These are phyloP conservation scores for Aspergillus spinulosporus DNA, from an alignment of 2,329 filamentous ascomycete species.

Conservation along the genomic window DNA sequence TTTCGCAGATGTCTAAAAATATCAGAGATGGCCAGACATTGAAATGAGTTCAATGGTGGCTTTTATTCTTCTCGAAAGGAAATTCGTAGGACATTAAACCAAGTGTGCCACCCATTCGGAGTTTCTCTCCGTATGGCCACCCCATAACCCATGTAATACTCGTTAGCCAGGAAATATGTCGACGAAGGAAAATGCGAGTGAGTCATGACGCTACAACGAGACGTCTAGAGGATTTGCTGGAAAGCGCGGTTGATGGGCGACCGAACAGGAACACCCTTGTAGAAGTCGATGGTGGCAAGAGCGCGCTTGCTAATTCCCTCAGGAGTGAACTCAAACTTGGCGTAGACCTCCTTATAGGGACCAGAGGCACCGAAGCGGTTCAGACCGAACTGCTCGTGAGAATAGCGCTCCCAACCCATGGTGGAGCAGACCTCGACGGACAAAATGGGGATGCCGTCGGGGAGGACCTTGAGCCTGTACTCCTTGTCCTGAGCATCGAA, in stretches of 20 bases:
- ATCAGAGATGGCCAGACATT: constrained; percentile 16
- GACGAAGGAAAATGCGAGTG: constrained; percentile 14
- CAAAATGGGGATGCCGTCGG: constrained; percentile 88
- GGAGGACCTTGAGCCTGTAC: constrained; percentile 88
- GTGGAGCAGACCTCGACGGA: constrained; percentile 97
- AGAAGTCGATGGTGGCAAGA: constrained; percentile 89
- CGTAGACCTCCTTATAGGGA: constrained; percentile 97
- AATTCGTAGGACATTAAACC: constrained; percentile 25
- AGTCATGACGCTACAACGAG: constrained; percentile 21
- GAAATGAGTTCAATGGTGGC: constrained; percentile 4
- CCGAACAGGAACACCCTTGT: constrained; percentile 91
- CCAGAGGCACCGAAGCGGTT: constrained; percentile 98
- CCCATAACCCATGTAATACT: constrained; percentile 29
- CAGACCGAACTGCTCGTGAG: constrained; percentile 98
- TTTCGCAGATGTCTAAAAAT: constrained; percentile 23
- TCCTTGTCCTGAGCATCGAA: constrained; percentile 94
- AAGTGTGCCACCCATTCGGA: constrained; percentile 18
- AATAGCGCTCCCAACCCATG: constrained; percentile 98
- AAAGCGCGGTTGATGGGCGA: constrained; percentile 97
- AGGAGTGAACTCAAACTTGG: constrained; percentile 99
- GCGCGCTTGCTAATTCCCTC: constrained; percentile 97
- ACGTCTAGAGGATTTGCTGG: constrained; percentile 83
- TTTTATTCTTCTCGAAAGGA: constrained; percentile 19
- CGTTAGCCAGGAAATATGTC: constrained; percentile 25
- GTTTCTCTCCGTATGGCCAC: constrained; percentile 9